Base-by-base conservation (phyloP, 2,329 filamentous ascomycete species). In the Colletotrichum orbiculare region DNA sequence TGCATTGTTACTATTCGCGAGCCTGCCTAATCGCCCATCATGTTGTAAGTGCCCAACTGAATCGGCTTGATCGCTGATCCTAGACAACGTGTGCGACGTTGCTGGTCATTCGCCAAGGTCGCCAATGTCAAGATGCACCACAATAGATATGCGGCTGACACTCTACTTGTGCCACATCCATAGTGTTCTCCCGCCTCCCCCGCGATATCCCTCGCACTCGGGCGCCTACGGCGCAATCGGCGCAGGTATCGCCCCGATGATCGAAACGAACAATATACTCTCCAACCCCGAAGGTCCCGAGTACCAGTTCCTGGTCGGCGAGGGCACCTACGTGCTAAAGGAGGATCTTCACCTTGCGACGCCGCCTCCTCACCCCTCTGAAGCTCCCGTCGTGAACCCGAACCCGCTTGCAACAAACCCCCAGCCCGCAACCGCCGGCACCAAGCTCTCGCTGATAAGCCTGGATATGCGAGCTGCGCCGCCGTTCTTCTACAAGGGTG, bases 181-280 rank as follows among this genome's bases (percentile, higher is more conserved):
- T 70, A 94, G 92, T 79, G 93, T 96, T 71, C 86, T 97, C 72
- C 93, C 94, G 66, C 94, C 94, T 68, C 93, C 92, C 67, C 90
- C 92, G 66, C 89, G 94, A 77, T 97, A 97, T 82, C 91, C 92
- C 61, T 87, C 88, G 69, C 86, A 88, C 73, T 85, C 87, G 73
- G 88, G 90, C 69, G 91, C 91, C 77, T 91, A 92, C 81, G 89
- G 90, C 71, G 87, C 87, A 69, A 85, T 90, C 59, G 88, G 88
- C 69, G 86, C 89, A 73, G 85, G 90, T 75, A 84, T 88, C 55
- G 83, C 88, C 42, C 90, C 91, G 42, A 87, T 97, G 77, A 91
- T 97, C 73, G 96, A 99, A 84, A 97, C 95, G 58, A 97, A 96
- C 79, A 99, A 98, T 76, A 91, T 89, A 43, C 82, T 99, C 67